Base-by-base conservation (phyloP, 2,329 filamentous ascomycete genomes). In the Microthyrium microscopicum region DNA sequence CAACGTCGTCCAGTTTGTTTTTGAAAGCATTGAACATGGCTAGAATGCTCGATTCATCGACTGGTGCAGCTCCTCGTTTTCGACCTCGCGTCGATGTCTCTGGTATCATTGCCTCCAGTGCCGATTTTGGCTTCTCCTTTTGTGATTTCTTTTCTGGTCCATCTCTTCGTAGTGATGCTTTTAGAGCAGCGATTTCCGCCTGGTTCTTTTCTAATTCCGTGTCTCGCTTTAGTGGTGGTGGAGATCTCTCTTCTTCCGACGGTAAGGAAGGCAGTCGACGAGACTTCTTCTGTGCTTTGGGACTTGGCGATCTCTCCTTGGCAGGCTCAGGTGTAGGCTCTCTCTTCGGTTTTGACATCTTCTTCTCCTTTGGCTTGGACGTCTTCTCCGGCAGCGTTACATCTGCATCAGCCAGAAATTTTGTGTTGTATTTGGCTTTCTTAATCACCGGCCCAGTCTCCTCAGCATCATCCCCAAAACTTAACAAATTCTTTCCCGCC, bases 21-120 rank as follows among this genome's bases (percentile, higher is more conserved):
- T 77, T 78, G 57, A 95, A 98, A 0, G 73, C 75, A 38, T 77
- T 75, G 37, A 95, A 67, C 26, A 85, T 60, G 35, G 76, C 68
- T 12, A 93, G 50, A 0, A 77, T 65, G 11, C 48, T 61, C 7
- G 44, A 39, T 8, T 47, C 31, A 40, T 83, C 78, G 11, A 73
- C 68, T 5, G 58, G 68, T 29, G 51, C 63, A 7, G 19, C 68
- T 1, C 68, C 73, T 35, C 78, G 63, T 55, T 83, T 85, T 30
- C 81, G 69, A 2, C 76, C 80, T 8, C 70, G 63, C 12, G 72
- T 73, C 6, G 78, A 75, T 7, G 69, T 80, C 34, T 70, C 59
- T 1, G 82, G 80, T 16, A 89, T 77, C 66, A 87, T 70, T 21
- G 68, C 64, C 48, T 84, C 79, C 4, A 87, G 51, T 0, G 73